These are phyloP conservation scores for Lachancea nothofagi DNA, from an alignment of 805 yeast genomes.

Conservation along the genomic window DNA sequence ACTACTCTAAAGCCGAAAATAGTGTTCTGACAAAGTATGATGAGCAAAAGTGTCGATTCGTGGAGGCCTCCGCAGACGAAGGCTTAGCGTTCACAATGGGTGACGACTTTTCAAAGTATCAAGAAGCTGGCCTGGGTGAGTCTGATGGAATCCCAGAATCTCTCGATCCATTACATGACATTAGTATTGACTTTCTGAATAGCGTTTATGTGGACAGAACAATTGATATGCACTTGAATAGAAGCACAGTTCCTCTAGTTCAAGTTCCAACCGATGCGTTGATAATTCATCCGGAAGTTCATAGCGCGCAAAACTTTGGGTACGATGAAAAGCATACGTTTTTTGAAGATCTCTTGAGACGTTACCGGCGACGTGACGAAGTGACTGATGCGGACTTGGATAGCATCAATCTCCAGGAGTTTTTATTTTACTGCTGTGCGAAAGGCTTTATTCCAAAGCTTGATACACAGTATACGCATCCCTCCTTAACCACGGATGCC, in stretches of 20 bases:
- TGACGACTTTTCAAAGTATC: too few species aligned
- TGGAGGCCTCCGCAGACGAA: neutral
- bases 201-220: neutral
- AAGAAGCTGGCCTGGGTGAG: neutral
- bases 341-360: neutral
- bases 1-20: neutral
- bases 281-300: neutral
- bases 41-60: neutral
- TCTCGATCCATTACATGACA: neutral
- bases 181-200: neutral
- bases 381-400: conserved; percentile 4
- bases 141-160: neutral
- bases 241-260: conserved; percentile 3
- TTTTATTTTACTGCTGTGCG: conserved; percentile 33
- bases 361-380: conserved; percentile 4
- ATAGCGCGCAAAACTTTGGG: conserved; percentile 7
- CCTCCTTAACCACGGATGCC: conserved; percentile 36
- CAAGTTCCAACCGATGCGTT: conserved; percentile 2
- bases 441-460: conserved; percentile 38
- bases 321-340: conserved; percentile 6
- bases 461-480: conserved; percentile 40
- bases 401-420: conserved; percentile 11
- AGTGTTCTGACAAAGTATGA: neutral
- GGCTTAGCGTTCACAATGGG: too few species aligned
- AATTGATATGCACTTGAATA: conserved; percentile 1